Base-by-base conservation (phyloP, 23 red algal species). In the Gracilaria domingensis region DNA sequence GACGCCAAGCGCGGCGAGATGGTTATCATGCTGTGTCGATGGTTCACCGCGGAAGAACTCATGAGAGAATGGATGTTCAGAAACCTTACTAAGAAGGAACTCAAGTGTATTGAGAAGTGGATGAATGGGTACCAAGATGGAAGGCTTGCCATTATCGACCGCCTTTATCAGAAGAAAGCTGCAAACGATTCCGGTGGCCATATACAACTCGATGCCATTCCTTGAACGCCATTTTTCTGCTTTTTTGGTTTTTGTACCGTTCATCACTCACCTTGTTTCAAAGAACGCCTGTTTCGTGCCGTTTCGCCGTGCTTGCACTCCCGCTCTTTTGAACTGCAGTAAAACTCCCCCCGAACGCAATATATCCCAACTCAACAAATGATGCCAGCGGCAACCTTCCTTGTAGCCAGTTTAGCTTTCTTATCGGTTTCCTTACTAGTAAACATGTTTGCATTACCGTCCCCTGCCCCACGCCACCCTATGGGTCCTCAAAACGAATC, bases 51-150 rank as follows among this genome's bases (percentile, higher is more conserved):
- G 26, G 89, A 92, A 62, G 89, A 83, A 28, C 56, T 92, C 12
- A 92, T 92, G 89, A 74, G 89, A 40, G 80, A 92, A 59, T 92
- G 89, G 89, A 92, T 92, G 89, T 83, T 77, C 36, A 67, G 79
- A 37, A 84, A 92, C 65, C 69, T 92, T 17, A 92, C 79, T n/a
- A 92, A 92, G 89, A 83, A 92, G 51, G 89, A 92, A 61, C 69
- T 92, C 2, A 67, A 60, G 26, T 40, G 44, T 74, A 84, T 84
- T 50, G 80, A 92, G 66, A 74, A 78, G 20, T 92, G 89, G 89
- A 92, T 92, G 89, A 71, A 92, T 75, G 79, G 66, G 18, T 92
- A 92, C 70, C 77, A 65, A 38, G 89, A 73, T 40, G 54, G 67
- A 23, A 69, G 89, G 65, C 78, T 92, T 48, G 67, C 49, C 38